Conservation (phyloP, 306 rosid genomes). For the Cucumis melo region DNA sequence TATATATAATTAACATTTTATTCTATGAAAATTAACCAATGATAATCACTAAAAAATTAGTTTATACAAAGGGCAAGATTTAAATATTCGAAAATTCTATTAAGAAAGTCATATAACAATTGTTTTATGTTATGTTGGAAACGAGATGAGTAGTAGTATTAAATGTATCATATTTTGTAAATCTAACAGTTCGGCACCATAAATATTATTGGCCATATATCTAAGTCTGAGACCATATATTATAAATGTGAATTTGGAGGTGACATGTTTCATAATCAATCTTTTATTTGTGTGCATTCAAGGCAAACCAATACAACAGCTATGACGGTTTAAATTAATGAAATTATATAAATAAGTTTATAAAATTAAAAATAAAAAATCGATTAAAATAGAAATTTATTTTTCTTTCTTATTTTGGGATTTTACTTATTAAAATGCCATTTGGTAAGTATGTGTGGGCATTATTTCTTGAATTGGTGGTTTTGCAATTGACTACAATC, state of each 20-base stretch:
- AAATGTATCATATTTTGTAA: background rate
- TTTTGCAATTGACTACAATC: no score
- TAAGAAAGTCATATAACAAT: no score
- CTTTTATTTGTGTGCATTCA: background rate
- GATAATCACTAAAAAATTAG: no score
- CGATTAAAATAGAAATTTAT: background rate
- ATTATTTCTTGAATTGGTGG: no score
- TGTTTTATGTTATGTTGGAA: no score
- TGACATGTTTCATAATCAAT: background rate
- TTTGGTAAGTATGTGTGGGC: no score
- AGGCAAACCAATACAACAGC: background rate
- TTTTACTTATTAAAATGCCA: background rate
- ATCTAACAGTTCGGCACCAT: background rate
- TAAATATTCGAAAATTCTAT: no score
- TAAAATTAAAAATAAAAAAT: background rate
- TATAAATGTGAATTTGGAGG: background rate
- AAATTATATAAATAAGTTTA: background rate
- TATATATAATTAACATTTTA: background rate
- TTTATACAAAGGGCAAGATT: background rate
- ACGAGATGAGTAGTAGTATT: no score
- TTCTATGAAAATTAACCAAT: background rate
- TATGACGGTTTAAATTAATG: background rate
- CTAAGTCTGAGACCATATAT: background rate
- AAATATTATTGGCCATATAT: background rate
- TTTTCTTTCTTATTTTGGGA: background rate